Evolutionary conservation across 441 rosid species (phyloP).

Genomic region (Populus tomentosa): DNA sequence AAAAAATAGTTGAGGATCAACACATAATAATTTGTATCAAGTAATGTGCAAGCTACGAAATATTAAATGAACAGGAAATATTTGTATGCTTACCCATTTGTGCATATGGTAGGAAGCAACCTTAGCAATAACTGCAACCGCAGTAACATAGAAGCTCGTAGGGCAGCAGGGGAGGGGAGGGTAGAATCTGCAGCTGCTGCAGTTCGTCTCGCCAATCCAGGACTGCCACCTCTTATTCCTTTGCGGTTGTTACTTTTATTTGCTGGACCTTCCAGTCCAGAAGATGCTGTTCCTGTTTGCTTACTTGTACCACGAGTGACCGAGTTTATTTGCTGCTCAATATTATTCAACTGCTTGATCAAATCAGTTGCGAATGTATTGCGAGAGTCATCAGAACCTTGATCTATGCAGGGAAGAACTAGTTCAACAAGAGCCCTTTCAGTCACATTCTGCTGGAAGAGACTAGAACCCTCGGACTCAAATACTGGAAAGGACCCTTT

Average conservation of each 20-base stretch:
- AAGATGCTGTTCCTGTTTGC: conserved; percentile 58
- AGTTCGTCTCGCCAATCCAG: conserved; percentile 72
- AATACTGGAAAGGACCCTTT: conserved; percentile 38
- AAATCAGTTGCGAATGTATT: conserved; percentile 89
- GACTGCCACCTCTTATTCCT: conserved; percentile 83
- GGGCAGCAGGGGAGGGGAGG: conserved; percentile 74
- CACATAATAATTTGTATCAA: background rate
- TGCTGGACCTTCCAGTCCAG: conserved; percentile 67
- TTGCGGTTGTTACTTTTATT: conserved; percentile 73
- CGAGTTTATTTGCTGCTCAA: conserved; percentile 83
- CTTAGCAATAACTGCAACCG: conserved; percentile 87
- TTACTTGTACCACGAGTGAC: conserved; percentile 68
- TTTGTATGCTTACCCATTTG: conserved; percentile 50
- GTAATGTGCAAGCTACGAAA: background rate
- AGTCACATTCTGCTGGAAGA: conserved; percentile 53
- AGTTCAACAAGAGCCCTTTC: conserved; percentile 91
- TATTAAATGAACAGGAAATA: background rate
- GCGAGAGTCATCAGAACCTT: conserved; percentile 88
- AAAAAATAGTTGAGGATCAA: background rate
- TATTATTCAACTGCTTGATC: conserved; percentile 83
- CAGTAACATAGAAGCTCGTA: conserved; percentile 84
- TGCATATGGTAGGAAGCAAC: conserved; percentile 77
- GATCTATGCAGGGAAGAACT: conserved; percentile 97
- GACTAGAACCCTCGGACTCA: conserved; percentile 43
- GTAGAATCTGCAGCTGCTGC: conserved; percentile 49